Base-by-base conservation (phyloP, 1,284 basidiomycete genomes). In the Rhodotorula sp. region DNA sequence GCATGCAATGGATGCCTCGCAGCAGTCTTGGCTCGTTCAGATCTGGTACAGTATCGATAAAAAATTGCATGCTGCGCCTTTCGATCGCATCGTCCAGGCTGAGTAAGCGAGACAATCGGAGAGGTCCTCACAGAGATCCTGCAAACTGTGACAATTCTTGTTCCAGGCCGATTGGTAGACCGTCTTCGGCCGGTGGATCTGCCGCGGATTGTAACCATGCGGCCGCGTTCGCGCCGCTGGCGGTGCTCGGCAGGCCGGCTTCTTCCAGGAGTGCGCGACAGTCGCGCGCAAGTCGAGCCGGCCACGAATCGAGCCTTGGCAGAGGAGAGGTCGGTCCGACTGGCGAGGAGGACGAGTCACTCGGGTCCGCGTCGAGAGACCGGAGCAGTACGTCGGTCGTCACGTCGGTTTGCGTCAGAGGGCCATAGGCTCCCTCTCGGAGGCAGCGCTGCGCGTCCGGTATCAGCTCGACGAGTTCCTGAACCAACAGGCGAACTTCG, bases 391-490 rank as follows among this genome's bases (percentile, higher is more conserved):
- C 51, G 1, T 45, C 46, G 6, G 63, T 57, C 24, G 49, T 58
- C 20, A 56, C 30, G 48, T 54, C 57, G 10, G 62, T 44, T 18
- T 24, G 26, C 3, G 62, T 63, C 63, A 75, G 62, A 0, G 74
- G 74, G 5, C 74, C 74, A 63, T 75, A 75, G 22, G 20, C 26
- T 1, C 74, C 74, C 2, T 37, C 29, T 33, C 64, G 45, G 55
- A 75, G 70, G 58, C 71, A 75, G 4, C 54, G 46, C 53, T 70
- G 72, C 12, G 70, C 72, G 42, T 73, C 69, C 2, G 74, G 72
- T 5, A 68, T 68, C 58, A 71, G 64, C 51, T 75, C 74, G 64
- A 66, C 58, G 14, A 75, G 64, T 37, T 75, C 74, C 10, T 60
- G 49, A 29, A 72, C 56, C 46, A 75, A 67, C 4, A 68, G 60